Conservation (phyloP, 1,139 yeast species). For the Keqinozyma sinolaborantium region DNA sequence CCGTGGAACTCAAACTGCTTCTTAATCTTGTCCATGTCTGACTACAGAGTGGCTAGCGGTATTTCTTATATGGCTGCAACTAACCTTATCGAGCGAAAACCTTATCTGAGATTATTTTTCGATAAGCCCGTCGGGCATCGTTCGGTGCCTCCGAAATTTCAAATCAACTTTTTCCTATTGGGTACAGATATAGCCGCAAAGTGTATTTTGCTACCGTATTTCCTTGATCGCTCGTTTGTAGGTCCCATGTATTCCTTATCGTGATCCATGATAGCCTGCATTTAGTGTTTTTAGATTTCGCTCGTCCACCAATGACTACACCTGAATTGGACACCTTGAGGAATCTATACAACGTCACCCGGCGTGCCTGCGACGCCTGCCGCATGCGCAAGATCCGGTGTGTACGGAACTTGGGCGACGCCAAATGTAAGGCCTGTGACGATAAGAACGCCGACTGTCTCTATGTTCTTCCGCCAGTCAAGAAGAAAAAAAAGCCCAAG, state of each 20-base stretch:
- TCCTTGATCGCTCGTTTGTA: no score
- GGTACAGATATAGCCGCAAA: no score
- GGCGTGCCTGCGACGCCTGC: slow-evolving; percentile 12
- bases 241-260: no score
- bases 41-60: background rate
- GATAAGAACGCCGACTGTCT: slow-evolving; percentile 8
- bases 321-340: no score
- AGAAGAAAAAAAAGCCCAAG: slow-evolving; percentile 7
- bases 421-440: slow-evolving; percentile 10
- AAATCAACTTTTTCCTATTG: no score
- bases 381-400: slow-evolving; percentile 12
- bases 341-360: no score
- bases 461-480: slow-evolving; percentile 11
- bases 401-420: slow-evolving; percentile 8
- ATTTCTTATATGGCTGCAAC: background rate
- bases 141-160: no score
- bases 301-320: no score
- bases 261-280: no score
- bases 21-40: background rate
- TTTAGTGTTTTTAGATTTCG: no score
- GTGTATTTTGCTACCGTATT: no score
- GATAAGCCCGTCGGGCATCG: background rate
- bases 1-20: slow-evolving; percentile 1
- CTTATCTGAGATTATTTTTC: background rate
- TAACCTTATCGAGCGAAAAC: background rate